These are phyloP conservation scores for Dentipellis sp. DNA, from an alignment of 768 basidiomycete species.

Conservation along the genomic window DNA sequence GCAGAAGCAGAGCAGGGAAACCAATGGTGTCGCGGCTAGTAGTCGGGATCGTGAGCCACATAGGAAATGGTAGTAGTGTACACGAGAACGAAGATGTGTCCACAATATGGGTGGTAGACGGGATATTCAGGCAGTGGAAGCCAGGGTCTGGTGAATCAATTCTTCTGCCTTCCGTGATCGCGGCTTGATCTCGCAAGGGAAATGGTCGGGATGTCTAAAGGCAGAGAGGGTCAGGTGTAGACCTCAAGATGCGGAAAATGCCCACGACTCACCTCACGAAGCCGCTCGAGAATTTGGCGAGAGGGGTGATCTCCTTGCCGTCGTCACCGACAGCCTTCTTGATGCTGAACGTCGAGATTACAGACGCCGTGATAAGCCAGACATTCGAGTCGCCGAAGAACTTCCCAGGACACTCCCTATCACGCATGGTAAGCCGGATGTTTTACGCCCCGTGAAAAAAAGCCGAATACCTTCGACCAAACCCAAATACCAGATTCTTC, in stretches of 20 bases:
- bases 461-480: slow-evolving; percentile 11
- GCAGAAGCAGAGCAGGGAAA: not conserved
- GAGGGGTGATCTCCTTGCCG: slow-evolving; percentile 9
- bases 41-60: not conserved
- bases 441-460: not conserved
- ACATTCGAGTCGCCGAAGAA: slow-evolving; percentile 13
- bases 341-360: slow-evolving; percentile 10
- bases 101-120: too few relatives aligned
- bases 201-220: slow-evolving; percentile 15
- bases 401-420: slow-evolving; percentile 13
- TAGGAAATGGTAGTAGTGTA: not conserved
- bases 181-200: slow-evolving; percentile 15
- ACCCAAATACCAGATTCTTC: slow-evolving; percentile 13
- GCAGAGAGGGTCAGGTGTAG: not conserved
- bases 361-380: slow-evolving; percentile 11
- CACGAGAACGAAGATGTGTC: not conserved
- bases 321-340: slow-evolving; percentile 4
- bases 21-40: not conserved
- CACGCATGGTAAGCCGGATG: not conserved
- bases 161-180: slow-evolving; percentile 9
- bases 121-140: not conserved
- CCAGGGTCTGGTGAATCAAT: slow-evolving; percentile 2
- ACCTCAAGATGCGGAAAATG: not conserved
- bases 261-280: slow-evolving; percentile 11
- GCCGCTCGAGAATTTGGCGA: slow-evolving; percentile 7